Evolutionary conservation across 140 eudicot species (phyloP).

Genomic region (Senecio squalidus): DNA sequence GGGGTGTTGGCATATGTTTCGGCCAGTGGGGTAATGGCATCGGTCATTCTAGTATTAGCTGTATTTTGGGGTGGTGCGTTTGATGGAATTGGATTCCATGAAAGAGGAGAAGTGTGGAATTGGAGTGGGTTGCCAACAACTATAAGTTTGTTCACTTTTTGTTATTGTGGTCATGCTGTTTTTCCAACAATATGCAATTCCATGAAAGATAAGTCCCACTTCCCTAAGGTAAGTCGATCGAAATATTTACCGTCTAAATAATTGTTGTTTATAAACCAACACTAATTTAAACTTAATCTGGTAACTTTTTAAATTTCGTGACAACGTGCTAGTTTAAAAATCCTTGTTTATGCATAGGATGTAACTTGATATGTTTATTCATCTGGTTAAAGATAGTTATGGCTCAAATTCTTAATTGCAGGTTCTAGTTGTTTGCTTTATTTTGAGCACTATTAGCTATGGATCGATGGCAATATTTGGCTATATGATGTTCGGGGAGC

Average conservation of each 20-base stretch:
- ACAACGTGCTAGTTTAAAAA: too few relatives aligned
- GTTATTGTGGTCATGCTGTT: conserved; percentile 84
- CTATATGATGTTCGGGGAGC: conserved; percentile 45
- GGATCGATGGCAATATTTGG: conserved; percentile 44
- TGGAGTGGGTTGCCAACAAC: conserved; percentile 65
- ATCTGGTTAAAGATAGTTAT: not conserved
- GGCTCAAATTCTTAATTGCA: not conserved
- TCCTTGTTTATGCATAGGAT: too few relatives aligned
- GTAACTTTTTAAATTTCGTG: too few relatives aligned
- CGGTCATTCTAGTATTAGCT: conserved; percentile 42
- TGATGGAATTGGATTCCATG: conserved; percentile 70
- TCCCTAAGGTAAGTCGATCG: conserved; percentile 45
- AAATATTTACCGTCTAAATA: too few relatives aligned
- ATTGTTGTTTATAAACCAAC: too few relatives aligned
- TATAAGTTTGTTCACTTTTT: conserved; percentile 65
- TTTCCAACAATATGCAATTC: conserved; percentile 72
- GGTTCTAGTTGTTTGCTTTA: conserved; percentile 48
- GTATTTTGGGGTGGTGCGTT: conserved; percentile 60
- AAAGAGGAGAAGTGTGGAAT: conserved; percentile 47
- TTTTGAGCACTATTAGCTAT: conserved; percentile 39
- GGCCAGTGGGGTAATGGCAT: conserved; percentile 67
- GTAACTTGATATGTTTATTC: too few relatives aligned
- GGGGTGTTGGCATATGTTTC: conserved; percentile 69
- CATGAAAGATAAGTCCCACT: conserved; percentile 59
- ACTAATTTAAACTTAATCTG: too few relatives aligned